Conservation (phyloP, 441 rosid species). For the Corymbia calophylla region DNA sequence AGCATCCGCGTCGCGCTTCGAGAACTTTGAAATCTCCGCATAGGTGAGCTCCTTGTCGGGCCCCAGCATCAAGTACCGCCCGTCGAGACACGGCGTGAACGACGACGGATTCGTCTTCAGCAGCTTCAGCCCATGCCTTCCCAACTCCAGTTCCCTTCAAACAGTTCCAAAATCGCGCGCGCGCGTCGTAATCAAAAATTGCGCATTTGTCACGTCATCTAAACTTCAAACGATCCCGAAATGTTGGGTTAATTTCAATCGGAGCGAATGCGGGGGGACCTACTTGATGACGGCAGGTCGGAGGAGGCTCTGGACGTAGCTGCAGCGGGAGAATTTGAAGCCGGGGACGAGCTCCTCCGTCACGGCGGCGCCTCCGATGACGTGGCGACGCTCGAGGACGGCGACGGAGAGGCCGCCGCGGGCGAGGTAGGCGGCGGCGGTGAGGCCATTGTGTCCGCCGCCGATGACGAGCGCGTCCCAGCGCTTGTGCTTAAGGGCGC, state of each 20-base stretch:
- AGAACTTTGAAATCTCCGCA: conserved; percentile 86
- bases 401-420: conserved; percentile 87
- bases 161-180: neutral
- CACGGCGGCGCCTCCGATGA: conserved; percentile 89
- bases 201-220: neutral
- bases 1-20: conserved; percentile 65
- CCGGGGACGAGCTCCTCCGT: conserved; percentile 88
- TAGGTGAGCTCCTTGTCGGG: conserved; percentile 49
- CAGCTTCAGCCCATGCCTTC: conserved; percentile 73
- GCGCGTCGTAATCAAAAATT: neutral
- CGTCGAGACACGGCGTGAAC: conserved; percentile 90
- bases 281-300: conserved; percentile 72
- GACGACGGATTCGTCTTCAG: conserved; percentile 83
- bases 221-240: neutral
- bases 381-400: conserved; percentile 83
- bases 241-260: neutral
- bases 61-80: conserved; percentile 73
- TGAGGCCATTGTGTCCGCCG: conserved; percentile 79
- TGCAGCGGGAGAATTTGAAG: conserved; percentile 88
- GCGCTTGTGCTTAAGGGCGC: neutral
- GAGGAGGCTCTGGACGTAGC: conserved; percentile 86
- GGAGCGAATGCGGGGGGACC: neutral
- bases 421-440: conserved; percentile 86
- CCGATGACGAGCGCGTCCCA: neutral
- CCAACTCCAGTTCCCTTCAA: conserved; percentile 64